These are phyloP conservation scores for Cystobasidium pallidum DNA, from an alignment of 1,284 basidiomycete genomes.

Conservation along the genomic window DNA sequence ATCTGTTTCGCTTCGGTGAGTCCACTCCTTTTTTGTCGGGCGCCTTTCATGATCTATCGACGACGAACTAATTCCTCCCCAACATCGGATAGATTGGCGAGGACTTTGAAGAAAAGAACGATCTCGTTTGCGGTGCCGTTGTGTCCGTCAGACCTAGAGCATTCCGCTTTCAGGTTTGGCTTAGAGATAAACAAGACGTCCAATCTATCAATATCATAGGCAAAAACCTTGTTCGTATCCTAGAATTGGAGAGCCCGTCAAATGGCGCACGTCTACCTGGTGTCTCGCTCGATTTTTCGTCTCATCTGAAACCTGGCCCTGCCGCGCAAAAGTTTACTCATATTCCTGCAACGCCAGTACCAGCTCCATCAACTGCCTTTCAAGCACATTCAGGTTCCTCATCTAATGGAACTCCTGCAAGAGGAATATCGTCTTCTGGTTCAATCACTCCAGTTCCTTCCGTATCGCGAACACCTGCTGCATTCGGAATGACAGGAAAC, in stretches of 20 bases:
- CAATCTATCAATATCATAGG: slow-evolving; percentile 54
- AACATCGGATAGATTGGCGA: slow-evolving; percentile 54
- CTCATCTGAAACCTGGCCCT: slow-evolving; percentile 11
- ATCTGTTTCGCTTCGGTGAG: slow-evolving; percentile 54
- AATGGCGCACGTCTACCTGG: slow-evolving; percentile 22
- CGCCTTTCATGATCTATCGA: no score
- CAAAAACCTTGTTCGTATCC: slow-evolving; percentile 47
- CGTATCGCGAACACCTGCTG: neutral
- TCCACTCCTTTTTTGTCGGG: neutral
- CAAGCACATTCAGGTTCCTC: slow-evolving; percentile 8
- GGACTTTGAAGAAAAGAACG: slow-evolving; percentile 54
- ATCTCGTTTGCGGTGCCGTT: slow-evolving; percentile 54
- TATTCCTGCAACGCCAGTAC: slow-evolving; percentile 16
- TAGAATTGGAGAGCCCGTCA: slow-evolving; percentile 50
- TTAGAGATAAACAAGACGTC: slow-evolving; percentile 50
- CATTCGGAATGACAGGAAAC: slow-evolving; percentile 16
- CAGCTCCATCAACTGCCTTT: slow-evolving; percentile 33
- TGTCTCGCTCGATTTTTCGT: slow-evolving; percentile 32
- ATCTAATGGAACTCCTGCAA: neutral
- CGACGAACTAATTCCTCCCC: no score
- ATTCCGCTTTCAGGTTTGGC: slow-evolving; percentile 55
- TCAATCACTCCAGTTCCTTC: neutral
- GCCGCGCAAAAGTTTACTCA: slow-evolving; percentile 23
- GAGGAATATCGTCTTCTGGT: slow-evolving; percentile 8
- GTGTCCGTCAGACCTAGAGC: slow-evolving; percentile 54